phyloP scores from a whole-genome alignment of 1,284 basidiomycete genomes.

The Sanghuangporus weigelae region DNA sequence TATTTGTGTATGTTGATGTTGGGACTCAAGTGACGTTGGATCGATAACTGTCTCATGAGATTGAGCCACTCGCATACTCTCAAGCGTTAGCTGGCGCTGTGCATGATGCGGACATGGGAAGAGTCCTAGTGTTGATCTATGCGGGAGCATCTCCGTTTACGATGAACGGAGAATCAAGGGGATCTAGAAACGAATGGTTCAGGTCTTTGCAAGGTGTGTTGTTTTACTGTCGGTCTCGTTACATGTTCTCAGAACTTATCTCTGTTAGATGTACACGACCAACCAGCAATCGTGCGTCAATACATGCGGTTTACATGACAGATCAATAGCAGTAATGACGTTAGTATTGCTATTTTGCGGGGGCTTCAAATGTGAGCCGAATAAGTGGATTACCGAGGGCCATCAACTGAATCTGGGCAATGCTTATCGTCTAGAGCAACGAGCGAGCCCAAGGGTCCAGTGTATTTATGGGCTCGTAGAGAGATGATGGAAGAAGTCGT shows the following conservation, averaged over 20 bases:
- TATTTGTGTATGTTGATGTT: constrained; percentile 70
- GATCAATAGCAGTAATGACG: constrained; percentile 47
- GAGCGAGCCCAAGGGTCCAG: constrained; percentile 64
- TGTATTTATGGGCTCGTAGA: constrained; percentile 65
- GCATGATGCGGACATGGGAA: constrained; percentile 60
- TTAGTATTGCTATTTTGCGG: constrained; percentile 45
- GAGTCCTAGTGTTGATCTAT: constrained; percentile 62
- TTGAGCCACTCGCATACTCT: background rate
- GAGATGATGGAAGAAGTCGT: constrained; percentile 66
- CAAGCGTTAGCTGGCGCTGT: constrained; percentile 65
- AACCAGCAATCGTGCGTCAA: constrained; percentile 60
- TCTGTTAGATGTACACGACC: constrained; percentile 56
- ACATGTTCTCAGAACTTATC: background rate
- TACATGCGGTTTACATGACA: constrained; percentile 66
- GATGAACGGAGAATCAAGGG: constrained; percentile 47
- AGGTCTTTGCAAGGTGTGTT: constrained; percentile 60
- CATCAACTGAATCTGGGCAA: background rate
- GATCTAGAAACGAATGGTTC: constrained; percentile 67
- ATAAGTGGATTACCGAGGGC: background rate
- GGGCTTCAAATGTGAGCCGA: constrained; percentile 54
- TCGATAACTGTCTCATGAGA: background rate
- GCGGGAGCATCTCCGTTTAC: constrained; percentile 63
- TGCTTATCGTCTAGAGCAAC: constrained; percentile 38
- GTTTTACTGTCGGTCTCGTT: background rate
- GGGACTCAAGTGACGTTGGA: constrained; percentile 51